Evolutionary conservation across 169 alveolate species (phyloP).

Genomic region (Eimeria brunetti): DNA sequence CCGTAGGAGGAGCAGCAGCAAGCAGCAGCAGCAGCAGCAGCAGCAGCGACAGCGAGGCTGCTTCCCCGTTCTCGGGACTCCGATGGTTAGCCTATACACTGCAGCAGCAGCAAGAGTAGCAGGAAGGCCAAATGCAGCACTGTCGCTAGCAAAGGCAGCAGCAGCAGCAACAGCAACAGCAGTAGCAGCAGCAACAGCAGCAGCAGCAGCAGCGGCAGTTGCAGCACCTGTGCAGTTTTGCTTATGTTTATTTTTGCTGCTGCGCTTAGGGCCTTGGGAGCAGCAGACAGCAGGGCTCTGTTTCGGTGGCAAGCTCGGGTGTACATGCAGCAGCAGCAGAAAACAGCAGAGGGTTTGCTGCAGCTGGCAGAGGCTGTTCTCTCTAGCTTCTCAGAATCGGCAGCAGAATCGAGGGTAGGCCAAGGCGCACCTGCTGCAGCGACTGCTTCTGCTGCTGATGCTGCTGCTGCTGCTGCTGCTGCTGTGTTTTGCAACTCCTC

Average conservation of each 20-base stretch:
- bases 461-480: not conserved
- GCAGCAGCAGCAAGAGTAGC: not conserved
- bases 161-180: not conserved
- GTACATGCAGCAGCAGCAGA: constrained; percentile 52
- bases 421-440: not conserved
- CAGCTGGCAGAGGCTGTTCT: not conserved
- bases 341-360: not conserved
- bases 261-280: constrained; percentile 27
- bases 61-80: not conserved
- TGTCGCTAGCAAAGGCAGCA: not conserved
- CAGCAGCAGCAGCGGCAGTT: not conserved
- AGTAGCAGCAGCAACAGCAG: not conserved
- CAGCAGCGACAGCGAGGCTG: constrained; percentile 28
- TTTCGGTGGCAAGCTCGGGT: constrained; percentile 6
- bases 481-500: not conserved
- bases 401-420: not conserved
- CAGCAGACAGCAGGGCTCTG: constrained; percentile 48
- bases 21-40: constrained; percentile 30
- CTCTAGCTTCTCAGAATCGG: not conserved
- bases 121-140: not conserved
- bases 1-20: not conserved
- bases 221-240: not conserved
- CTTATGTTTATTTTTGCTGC: not conserved
- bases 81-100: constrained; percentile 6
- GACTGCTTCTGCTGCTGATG: not conserved